Base-by-base conservation (phyloP, 129 eudicot genomes). In the Erigeron canadensis region DNA sequence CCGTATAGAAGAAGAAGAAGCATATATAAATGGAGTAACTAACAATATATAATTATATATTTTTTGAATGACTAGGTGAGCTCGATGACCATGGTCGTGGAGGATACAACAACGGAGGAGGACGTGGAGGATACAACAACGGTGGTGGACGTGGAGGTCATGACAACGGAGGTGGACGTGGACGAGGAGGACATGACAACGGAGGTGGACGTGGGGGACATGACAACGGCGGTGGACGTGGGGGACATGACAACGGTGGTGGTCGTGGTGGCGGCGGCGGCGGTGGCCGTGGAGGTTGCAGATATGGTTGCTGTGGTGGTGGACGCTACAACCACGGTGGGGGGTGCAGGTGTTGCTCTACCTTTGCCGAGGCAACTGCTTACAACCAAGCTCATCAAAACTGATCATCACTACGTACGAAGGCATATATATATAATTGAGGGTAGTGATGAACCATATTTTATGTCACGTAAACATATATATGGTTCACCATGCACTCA, bases 351-450 rank as follows among this genome's bases (percentile, higher is more conserved):
- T n/a, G n/a, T n/a, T n/a, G n/a, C n/a, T n/a, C n/a, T n/a, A n/a
- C n/a, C n/a, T n/a, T n/a, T n/a, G n/a, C n/a, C n/a, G n/a, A n/a
- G n/a, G n/a, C n/a, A n/a, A n/a, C n/a, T n/a, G n/a, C n/a, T n/a
- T n/a, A n/a, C n/a, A n/a, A n/a, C n/a, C 77, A 77, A 77, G 63
- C 67, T 63, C 77, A n/a, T n/a, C n/a, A 77, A 63, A 77, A 70
- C 48, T 70, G 45, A 62, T 67, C 0, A n/a, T n/a, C n/a, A n/a
- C n/a, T n/a, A n/a, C n/a, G n/a, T n/a, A 40, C 41, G 5, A 37
- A 9, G 11, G 18, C 39, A 39, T n/a, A n/a, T n/a, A n/a, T n/a
- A n/a, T n/a, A n/a, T n/a, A n/a, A n/a, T 22, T 11, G 6, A 46
- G 69, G 46, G 5, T n/a, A n/a, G n/a, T n/a, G n/a, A n/a, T n/a